Base-by-base conservation (phyloP, 2,329 filamentous ascomycete genomes). In the Incumbomyces lentus region DNA sequence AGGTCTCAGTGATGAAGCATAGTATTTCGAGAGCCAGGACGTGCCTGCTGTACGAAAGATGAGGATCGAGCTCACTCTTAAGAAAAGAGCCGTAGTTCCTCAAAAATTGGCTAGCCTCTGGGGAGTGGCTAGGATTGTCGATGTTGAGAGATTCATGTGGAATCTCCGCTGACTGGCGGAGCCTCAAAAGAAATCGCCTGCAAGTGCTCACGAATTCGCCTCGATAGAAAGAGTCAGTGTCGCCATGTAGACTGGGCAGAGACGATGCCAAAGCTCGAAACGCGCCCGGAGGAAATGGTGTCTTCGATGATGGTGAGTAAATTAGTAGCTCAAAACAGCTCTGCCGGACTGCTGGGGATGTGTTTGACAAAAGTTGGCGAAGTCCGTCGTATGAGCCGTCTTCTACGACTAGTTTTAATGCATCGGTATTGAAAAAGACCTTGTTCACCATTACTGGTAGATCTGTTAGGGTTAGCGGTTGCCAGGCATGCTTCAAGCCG, bases 11-110 rank as follows among this genome's bases (percentile, higher is more conserved):
- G 32, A 55, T 90, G 68, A 44, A 82, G 72, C 69, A 70, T 22
- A 90, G 65, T 1, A 83, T 79, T 58, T 82, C 87, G 4, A 96
- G 64, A 2, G 86, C 80, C 2, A 84, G 85, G 39, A 89, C 84
- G 55, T 95, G 90, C 6, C 88, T 78, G 60, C 94, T 89, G 59
- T 96, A 98, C 10, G 89, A 92, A 13, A 86, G 80, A 1, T 84
- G 89, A 2, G 88, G 81, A 2, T 79, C 75, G 17, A 98, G 68
- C 57, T 96, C 88, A 32, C 70, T 68, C 44, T 79, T 51, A 35
- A 55, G 26, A 19, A 55, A 55, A 5, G 43, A 35, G 10, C 26
- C 41, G 46, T 56, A 53, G 14, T 44, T 30, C 2, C 32, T 18
- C 29, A 53, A 19, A n/a, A 48, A 40, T 26, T 26, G 22, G 22